phyloP scores from a whole-genome alignment of 306 rosid genomes.

The Castanea crenata region DNA sequence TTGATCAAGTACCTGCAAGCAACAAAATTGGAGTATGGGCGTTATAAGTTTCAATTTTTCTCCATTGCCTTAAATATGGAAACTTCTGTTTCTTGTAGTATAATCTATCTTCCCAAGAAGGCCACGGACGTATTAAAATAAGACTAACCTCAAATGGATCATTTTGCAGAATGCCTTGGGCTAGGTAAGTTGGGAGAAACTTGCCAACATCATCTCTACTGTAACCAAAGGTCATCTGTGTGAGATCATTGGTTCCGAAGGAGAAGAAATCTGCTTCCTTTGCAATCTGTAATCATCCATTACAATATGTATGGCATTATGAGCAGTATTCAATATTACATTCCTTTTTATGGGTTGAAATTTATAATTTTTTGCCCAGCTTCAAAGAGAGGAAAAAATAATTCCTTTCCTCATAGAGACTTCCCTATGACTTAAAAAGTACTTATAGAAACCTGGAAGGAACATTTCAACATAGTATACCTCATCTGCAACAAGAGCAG shows the following conservation, averaged over 20 bases:
- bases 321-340: not conserved
- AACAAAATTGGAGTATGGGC: not conserved
- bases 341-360: not conserved
- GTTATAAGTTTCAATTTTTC: slow-evolving; percentile 7
- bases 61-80: not conserved
- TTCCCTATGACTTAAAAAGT: not conserved
- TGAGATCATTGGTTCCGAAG: slow-evolving; percentile 97
- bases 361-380: not conserved
- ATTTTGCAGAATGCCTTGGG: slow-evolving; percentile 76
- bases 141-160: slow-evolving; percentile 86
- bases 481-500: slow-evolving; percentile 95
- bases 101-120: not conserved
- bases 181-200: slow-evolving; percentile 74
- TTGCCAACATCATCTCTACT: slow-evolving; percentile 97
- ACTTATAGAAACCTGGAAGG: not conserved
- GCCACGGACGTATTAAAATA: slow-evolving; percentile 1
- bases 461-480: slow-evolving; percentile 27
- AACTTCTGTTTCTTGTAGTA: not conserved
- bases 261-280: slow-evolving; percentile 97
- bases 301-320: not conserved
- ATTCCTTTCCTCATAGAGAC: not conserved
- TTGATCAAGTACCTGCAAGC: slow-evolving; percentile 85
- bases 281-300: slow-evolving; percentile 62
- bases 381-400: not conserved
- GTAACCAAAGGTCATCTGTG: slow-evolving; percentile 98